phyloP scores from a whole-genome alignment of 257 asterid species.

The Plectranthus barbatus region DNA sequence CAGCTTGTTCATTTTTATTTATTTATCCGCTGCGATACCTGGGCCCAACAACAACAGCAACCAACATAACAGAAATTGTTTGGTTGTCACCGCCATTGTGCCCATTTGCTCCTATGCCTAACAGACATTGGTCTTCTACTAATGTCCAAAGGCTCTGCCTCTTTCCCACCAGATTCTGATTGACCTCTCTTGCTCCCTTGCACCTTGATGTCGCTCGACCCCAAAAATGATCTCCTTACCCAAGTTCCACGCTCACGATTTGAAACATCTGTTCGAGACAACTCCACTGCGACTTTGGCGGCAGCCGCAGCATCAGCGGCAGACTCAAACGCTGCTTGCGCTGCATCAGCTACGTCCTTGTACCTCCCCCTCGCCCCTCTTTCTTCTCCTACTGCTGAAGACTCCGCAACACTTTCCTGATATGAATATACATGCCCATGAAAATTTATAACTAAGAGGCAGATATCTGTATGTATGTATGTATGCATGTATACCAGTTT shows the following conservation, averaged over 20 bases:
- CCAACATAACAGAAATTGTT: too few species aligned
- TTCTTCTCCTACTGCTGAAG: neutral
- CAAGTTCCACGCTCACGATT: too few species aligned
- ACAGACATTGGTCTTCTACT: slow-evolving; percentile 44
- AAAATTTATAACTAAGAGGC: too few species aligned
- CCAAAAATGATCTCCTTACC: slow-evolving; percentile 26
- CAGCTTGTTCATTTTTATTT: too few species aligned
- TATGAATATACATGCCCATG: neutral
- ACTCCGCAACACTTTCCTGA: neutral
- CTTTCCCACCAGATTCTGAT: too few species aligned
- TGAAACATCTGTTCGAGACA: slow-evolving; percentile 35
- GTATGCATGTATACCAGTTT: too few species aligned
- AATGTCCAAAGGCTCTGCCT: too few species aligned
- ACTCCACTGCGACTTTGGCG: slow-evolving; percentile 79
- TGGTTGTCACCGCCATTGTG: too few species aligned
- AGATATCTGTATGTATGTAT: too few species aligned
- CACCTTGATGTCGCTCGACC: slow-evolving; percentile 25
- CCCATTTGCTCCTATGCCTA: slow-evolving; percentile 36
- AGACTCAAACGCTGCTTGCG: slow-evolving; percentile 85
- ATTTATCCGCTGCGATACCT: too few species aligned
- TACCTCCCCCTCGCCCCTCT: slow-evolving; percentile 30
- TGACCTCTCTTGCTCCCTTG: too few species aligned
- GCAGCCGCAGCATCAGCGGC: slow-evolving; percentile 92
- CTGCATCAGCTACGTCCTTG: slow-evolving; percentile 85
- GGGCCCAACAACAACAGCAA: too few species aligned